These are phyloP conservation scores for Tolypocladium inflatum DNA, from an alignment of 2,329 filamentous ascomycete species.

Conservation along the genomic window DNA sequence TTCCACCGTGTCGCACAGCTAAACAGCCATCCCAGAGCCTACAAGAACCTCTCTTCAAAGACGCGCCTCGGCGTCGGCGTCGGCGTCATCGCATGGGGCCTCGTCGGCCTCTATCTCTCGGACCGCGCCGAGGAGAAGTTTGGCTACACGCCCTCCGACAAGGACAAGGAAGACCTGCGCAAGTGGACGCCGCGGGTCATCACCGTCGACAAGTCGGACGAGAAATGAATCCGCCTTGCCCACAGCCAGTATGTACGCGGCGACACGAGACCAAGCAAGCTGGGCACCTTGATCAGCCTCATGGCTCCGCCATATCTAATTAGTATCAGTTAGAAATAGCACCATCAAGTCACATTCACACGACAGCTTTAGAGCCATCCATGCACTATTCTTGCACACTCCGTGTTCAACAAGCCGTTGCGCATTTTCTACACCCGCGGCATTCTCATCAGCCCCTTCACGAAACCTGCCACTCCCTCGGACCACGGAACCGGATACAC, in stretches of 20 bases:
- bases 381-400: background rate
- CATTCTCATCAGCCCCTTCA: conserved; percentile 4
- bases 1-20: background rate
- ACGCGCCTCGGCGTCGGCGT: conserved; percentile 64
- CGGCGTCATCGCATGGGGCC: conserved; percentile 68
- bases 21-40: conserved; percentile 39
- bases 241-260: background rate
- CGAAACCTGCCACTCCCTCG: conserved; percentile 2
- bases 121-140: conserved; percentile 65
- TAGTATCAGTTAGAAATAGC: too few species aligned
- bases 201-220: conserved; percentile 36
- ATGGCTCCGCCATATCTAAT: background rate
- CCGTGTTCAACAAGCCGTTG: background rate
- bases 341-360: background rate
- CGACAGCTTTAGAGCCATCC: background rate
- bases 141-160: conserved; percentile 61
- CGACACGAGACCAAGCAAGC: background rate
- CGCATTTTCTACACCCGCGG: conserved; percentile 3
- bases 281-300: background rate
- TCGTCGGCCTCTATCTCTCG: conserved; percentile 61
- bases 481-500: conserved; percentile 8
- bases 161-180: conserved; percentile 61
- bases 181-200: conserved; percentile 53
- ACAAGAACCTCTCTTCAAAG: conserved; percentile 60
- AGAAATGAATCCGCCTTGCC: background rate